Base-by-base conservation (phyloP, 345 rosid genomes). In the Bruguiera parviflora region DNA sequence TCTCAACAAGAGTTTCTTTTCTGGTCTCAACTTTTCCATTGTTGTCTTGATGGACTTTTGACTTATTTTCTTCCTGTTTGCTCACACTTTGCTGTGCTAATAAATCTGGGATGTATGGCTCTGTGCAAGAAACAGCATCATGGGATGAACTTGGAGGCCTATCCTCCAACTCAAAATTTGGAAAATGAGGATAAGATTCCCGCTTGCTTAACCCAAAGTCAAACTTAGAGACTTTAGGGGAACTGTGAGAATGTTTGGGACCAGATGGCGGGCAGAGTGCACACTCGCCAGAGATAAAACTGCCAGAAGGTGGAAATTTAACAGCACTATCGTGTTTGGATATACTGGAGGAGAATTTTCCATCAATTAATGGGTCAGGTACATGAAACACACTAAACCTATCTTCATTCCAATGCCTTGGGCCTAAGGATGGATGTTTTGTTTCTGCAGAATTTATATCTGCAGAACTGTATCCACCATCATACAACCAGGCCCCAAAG, bases 391-490 rank as follows among this genome's bases (percentile, higher is more conserved):
- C 70, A 68, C 22, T 18, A 19, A 71, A 47, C 29, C 39, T 29
- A 66, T 79, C 82, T 71, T 66, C 79, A 22, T 28, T 39, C 77
- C 71, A 72, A 31, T 73, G 63, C 57, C 63, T 65, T 57, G 63
- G 62, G 68, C 57, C 65, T 37, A 61, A 51, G 27, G 80, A 66
- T 22, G 83, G 47, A 73, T 58, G 59, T 52, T 68, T 58, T 27
- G 13, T 65, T 39, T 71, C 75, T n/a, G 77, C 78, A 49, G 77
- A 65, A 72, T 65, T 70, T 58, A 43, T 65, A 69, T 76, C 75
- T 57, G 62, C 72, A 6, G 83, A 46, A 37, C 76, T 20, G 75
- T 69, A 78, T 62, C 86, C 87, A 73, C 73, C 78, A 57, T 73
- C 71, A 67, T 61, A 70, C 46, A 78, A 75, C 80, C 75, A 75